Evolutionary conservation across 208 protist species (phyloP).

Genomic region (Crithidia bombi): DNA sequence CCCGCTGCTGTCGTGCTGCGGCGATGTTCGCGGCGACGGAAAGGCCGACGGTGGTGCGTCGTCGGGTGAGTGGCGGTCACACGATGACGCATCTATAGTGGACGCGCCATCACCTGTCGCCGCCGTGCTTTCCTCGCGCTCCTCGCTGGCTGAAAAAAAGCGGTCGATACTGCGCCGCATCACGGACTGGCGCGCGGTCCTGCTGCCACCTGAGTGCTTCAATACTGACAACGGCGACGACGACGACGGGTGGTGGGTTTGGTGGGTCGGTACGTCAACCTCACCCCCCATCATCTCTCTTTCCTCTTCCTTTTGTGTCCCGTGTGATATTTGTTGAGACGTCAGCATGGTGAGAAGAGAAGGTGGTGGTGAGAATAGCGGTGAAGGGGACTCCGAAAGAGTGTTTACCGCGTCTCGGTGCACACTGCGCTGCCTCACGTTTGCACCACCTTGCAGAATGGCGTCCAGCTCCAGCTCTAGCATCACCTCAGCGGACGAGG

Average conservation of each 20-base stretch:
- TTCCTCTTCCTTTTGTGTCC: neutral
- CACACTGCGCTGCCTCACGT: neutral
- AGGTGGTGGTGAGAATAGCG: neutral
- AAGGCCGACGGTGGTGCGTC: no score
- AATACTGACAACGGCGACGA: no score
- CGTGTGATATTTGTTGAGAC: neutral
- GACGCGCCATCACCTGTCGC: no score
- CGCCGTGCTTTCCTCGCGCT: neutral
- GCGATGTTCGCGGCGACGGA: no score
- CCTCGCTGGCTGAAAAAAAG: conserved; percentile 23
- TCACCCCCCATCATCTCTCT: no score
- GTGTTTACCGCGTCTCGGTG: neutral
- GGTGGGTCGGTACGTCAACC: no score
- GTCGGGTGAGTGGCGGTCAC: no score
- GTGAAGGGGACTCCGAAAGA: no score
- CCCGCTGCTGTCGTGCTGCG: no score
- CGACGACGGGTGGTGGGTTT: no score
- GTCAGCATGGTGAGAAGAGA: neutral
- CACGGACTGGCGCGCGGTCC: neutral
- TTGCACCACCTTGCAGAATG: conserved; percentile 9
- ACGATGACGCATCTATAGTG: no score
- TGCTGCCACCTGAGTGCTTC: no score
- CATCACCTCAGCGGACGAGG: neutral
- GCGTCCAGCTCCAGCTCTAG: conserved; percentile 26
- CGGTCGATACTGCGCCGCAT: conserved; percentile 34